Evolutionary conservation across 306 rosid species (phyloP).

Genomic region (cucumber (Cucumis sativus)): DNA sequence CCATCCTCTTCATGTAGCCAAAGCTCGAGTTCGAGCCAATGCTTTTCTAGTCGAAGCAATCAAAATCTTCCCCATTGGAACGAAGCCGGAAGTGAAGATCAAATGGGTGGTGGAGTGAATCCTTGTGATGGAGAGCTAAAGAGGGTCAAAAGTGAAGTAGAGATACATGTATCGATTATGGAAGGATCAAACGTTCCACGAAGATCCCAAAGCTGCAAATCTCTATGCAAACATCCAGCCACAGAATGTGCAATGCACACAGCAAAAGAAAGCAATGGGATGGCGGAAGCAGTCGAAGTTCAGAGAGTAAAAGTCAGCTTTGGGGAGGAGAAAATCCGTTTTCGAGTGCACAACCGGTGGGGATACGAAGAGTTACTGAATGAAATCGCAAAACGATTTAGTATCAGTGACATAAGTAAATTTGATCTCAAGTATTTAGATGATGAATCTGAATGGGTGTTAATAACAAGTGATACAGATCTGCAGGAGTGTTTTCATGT

Average conservation of each 20-base stretch:
- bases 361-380: constrained; percentile 34
- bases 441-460: constrained; percentile 86
- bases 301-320: constrained; percentile 53
- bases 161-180: constrained; percentile 24
- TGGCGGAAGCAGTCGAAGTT: constrained; percentile 18
- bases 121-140: constrained; percentile 25
- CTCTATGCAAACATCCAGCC: constrained; percentile 29
- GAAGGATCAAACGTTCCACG: constrained; percentile 25
- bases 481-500: constrained; percentile 87
- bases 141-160: constrained; percentile 69
- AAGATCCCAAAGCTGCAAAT: constrained; percentile 57
- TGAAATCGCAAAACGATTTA: constrained; percentile 53
- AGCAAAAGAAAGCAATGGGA: constrained; percentile 6
- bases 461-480: constrained; percentile 83
- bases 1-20: constrained; percentile 57
- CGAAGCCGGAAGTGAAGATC: constrained; percentile 24
- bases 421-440: constrained; percentile 76
- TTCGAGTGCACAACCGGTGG: constrained; percentile 49
- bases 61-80: constrained; percentile 20
- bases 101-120: constrained; percentile 23
- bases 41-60: constrained; percentile 56
- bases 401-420: constrained; percentile 41
- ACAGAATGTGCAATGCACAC: constrained; percentile 4
- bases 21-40: constrained; percentile 64
- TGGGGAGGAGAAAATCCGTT: constrained; percentile 71